A percentile compares a stretch with the other conserved stretches of the same genome.
Conservation (phyloP, 2,329 filamentous ascomycete genomes). For the Cytospora chrysosperma region DNA sequence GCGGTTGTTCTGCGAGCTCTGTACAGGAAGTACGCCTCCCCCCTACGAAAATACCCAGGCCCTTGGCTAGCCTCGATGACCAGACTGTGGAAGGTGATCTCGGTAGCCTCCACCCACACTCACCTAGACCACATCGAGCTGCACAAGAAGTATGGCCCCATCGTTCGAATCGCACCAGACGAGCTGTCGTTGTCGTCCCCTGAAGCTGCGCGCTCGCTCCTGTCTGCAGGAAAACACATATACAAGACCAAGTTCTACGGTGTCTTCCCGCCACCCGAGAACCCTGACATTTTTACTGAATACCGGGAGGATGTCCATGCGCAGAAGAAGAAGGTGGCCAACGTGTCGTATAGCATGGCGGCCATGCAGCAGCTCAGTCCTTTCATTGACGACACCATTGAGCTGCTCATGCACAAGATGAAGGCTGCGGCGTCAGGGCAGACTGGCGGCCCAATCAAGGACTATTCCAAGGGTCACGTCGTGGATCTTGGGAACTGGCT, state of each 20-base stretch:
- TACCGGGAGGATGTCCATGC: slow-evolving; percentile 54
- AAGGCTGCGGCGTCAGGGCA: slow-evolving; percentile 33
- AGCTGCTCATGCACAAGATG: slow-evolving; percentile 44
- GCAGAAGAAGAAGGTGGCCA: slow-evolving; percentile 53
- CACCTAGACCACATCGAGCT: slow-evolving; percentile 45
- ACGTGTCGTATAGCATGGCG: slow-evolving; percentile 52
- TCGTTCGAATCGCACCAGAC: slow-evolving; percentile 50
- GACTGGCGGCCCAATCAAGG: slow-evolving; percentile 29
- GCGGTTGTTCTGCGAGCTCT: slow-evolving; percentile 31
- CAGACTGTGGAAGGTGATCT: slow-evolving; percentile 44
- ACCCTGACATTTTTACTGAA: slow-evolving; percentile 59
- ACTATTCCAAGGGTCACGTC: slow-evolving; percentile 24
- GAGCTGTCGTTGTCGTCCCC: slow-evolving; percentile 49
- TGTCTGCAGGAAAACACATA: slow-evolving; percentile 51
- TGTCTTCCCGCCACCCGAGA: slow-evolving; percentile 56
- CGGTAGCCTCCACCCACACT: slow-evolving; percentile 39
- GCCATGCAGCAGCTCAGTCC: slow-evolving; percentile 52
- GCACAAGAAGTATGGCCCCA: slow-evolving; percentile 45
- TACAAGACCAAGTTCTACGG: slow-evolving; percentile 53
- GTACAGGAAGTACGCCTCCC: slow-evolving; percentile 36
- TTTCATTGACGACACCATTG: slow-evolving; percentile 52
- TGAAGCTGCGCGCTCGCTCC: slow-evolving; percentile 43
- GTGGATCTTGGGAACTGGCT: slow-evolving; percentile 50
- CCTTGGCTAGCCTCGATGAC: slow-evolving; percentile 36
- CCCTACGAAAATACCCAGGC: slow-evolving; percentile 37